A percentile compares a stretch with the other conserved stretches of the same genome.
Conservation (phyloP, 495 filamentous ascomycete species). For the Xylaria longipes region DNA sequence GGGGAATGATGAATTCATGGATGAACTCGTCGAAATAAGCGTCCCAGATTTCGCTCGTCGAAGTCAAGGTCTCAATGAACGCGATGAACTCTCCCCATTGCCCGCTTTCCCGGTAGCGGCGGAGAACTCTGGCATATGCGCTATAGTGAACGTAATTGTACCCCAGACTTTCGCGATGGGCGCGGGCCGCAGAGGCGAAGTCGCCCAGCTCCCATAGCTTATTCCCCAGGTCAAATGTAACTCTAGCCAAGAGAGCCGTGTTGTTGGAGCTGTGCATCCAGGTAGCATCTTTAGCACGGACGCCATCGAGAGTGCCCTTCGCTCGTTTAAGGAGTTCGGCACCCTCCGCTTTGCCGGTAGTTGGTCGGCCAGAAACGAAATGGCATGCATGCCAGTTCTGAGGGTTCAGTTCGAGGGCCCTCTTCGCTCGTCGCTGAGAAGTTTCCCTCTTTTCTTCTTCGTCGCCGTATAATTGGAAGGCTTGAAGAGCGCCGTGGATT, state of each 20-base stretch:
- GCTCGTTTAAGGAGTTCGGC: slow-evolving; percentile 39
- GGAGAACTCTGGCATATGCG: slow-evolving; percentile 36
- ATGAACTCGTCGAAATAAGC: slow-evolving; percentile 40
- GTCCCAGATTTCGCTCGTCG: slow-evolving; percentile 31
- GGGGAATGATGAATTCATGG: slow-evolving; percentile 32
- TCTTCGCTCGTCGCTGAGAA: slow-evolving; percentile 37
- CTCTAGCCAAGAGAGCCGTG: slow-evolving; percentile 35
- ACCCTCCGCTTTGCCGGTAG: slow-evolving; percentile 36
- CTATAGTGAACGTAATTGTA: slow-evolving; percentile 41
- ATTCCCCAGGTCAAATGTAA: slow-evolving; percentile 45
- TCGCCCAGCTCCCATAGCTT: slow-evolving; percentile 45
- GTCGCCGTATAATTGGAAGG: slow-evolving; percentile 33
- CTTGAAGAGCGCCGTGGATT: slow-evolving; percentile 44
- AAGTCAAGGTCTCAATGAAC: slow-evolving; percentile 41
- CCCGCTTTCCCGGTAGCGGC: slow-evolving; percentile 34
- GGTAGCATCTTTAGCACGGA: slow-evolving; percentile 27
- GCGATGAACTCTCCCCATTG: slow-evolving; percentile 42
- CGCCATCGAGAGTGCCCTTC: slow-evolving; percentile 32
- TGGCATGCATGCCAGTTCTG: slow-evolving; percentile 48
- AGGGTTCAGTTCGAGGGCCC: slow-evolving; percentile 43
- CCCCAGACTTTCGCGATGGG: slow-evolving; percentile 36
- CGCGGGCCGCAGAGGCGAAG: slow-evolving; percentile 32
- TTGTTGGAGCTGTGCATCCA: slow-evolving; percentile 36
- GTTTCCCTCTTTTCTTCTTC: slow-evolving; percentile 28
- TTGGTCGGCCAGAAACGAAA: slow-evolving; percentile 38